Percentiles rank a stretch among this genome's conserved stretches.
Evolutionary conservation across 2,329 filamentous ascomycete species (phyloP).

Genomic region (Verticillium klebahnii): DNA sequence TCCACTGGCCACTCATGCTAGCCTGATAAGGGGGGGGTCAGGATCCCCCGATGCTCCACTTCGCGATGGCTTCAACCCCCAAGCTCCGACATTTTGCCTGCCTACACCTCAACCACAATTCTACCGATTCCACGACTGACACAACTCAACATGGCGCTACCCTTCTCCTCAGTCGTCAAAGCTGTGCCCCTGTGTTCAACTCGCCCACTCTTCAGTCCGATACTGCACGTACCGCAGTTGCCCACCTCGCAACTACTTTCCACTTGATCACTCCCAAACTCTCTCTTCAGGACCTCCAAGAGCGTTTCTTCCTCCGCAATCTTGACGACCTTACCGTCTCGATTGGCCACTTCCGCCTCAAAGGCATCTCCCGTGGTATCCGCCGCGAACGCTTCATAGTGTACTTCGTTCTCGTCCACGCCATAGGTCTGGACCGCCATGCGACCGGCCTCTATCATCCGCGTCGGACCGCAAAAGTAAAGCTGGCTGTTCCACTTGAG

Average conservation of each 20-base stretch:
- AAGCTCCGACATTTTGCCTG: not conserved
- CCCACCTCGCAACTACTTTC: constrained; percentile 49
- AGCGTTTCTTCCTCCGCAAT: constrained; percentile 45
- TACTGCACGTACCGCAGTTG: constrained; percentile 49
- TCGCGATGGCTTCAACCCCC: not conserved
- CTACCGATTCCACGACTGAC: constrained; percentile 47
- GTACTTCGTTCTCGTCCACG: constrained; percentile 46
- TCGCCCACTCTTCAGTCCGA: constrained; percentile 34
- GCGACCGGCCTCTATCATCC: constrained; percentile 50
- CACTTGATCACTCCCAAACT: constrained; percentile 34
- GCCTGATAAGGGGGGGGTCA: not conserved
- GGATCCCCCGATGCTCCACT: not conserved
- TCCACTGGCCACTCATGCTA: not conserved
- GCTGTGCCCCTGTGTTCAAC: constrained; percentile 47
- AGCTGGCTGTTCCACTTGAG: constrained; percentile 51
- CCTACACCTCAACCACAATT: constrained; percentile 43
- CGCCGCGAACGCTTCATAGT: constrained; percentile 56
- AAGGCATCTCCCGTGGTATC: constrained; percentile 55
- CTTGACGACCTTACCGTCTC: constrained; percentile 31
- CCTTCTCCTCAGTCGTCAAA: constrained; percentile 39
- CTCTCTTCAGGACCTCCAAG: constrained; percentile 39
- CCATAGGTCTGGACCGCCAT: constrained; percentile 33
- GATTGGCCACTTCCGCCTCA: constrained; percentile 46
- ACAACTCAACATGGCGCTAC: constrained; percentile 41
- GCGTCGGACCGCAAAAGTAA: constrained; percentile 56